Evolutionary conservation across 1,284 basidiomycete genomes (phyloP).

Genomic region (Pseudozyma tsukubaensis): DNA sequence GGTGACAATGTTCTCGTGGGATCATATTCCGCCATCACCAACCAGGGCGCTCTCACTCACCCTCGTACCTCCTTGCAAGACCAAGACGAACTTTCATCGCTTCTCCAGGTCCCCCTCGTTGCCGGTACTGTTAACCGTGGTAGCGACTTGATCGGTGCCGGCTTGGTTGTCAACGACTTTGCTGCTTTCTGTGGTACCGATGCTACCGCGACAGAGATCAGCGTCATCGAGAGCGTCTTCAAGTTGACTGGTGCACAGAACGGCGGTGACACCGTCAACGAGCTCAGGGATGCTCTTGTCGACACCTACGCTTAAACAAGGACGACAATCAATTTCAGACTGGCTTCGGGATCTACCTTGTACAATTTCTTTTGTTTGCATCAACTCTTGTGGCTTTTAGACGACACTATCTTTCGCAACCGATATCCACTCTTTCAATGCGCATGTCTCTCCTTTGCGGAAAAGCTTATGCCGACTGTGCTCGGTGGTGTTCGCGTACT

Average conservation of each 20-base stretch:
- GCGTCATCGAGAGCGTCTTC: constrained; percentile 97
- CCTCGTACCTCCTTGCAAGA: constrained; percentile 96
- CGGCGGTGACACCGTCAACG: constrained; percentile 59
- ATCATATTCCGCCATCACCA: constrained; percentile 91
- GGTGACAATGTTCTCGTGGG: constrained; percentile 97
- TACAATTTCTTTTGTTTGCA: no score
- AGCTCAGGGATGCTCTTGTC: constrained; percentile 66
- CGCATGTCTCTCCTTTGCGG: neutral
- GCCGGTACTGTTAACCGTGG: constrained; percentile 98
- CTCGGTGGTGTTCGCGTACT: neutral
- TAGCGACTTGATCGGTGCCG: constrained; percentile 96
- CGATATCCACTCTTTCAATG: neutral
- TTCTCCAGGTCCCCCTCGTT: constrained; percentile 94
- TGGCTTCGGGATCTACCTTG: no score
- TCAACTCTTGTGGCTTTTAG: no score
- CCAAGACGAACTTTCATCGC: constrained; percentile 94
- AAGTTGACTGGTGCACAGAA: constrained; percentile 69
- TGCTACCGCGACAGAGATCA: constrained; percentile 95
- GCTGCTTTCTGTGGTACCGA: constrained; percentile 79
- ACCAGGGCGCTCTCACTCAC: constrained; percentile 96
- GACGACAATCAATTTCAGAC: no score
- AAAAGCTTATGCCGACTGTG: neutral
- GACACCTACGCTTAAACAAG: constrained; percentile 63
- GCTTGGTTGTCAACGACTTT: constrained; percentile 98
- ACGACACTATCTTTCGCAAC: no score